Base-by-base conservation (phyloP, 257 asterid species). In the Solanum sitiens region DNA sequence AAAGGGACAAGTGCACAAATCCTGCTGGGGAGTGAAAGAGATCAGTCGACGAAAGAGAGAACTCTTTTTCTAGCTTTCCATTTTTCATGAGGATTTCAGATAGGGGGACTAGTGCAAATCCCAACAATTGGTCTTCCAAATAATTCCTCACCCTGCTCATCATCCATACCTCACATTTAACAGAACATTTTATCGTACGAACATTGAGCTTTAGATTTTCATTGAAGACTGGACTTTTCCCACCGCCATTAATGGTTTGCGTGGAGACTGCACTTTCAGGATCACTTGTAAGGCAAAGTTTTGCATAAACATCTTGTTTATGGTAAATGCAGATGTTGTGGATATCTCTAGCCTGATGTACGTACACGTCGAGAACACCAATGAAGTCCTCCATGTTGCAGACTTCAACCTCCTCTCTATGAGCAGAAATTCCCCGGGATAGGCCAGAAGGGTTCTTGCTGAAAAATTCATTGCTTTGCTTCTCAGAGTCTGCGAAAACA, bases 11-110 rank as follows among this genome's bases (percentile, higher is more conserved):
- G 90, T 94, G 96, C 15, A 96, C 99, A 86, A 93, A 97, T 32
- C 99, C 99, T 3, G 99, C 99, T 4, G 99, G 99, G 8, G 99
- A 96, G 94, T 97, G 98, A 95, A 97, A 97, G 10, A 97, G 95
- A 92, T 97, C 99, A 4, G 98, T 95, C 0, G 99, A 94, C 35
- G 98, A 95, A 33, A 97, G 98, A 50, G 99, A 92, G 59, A 95
- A 95, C 92, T 97, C 99, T 89, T 92, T 94, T 75, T 94, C 98
- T 87, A 97, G 65, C 92, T 97, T 97, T 37, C 98, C 98, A 40
- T 89, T 85, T 45, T 91, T 89, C 82, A 92, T 84, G 73, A 96
- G 86, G 87, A 97, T 89, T 86, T 97, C 98, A 80, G 99, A 95
- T 2, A 97, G 50, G 15, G 99, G 99, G 83, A 97, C 98, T 90